phyloP scores from a whole-genome alignment of 805 yeast species.

The Kodamaea neixiangensis region DNA sequence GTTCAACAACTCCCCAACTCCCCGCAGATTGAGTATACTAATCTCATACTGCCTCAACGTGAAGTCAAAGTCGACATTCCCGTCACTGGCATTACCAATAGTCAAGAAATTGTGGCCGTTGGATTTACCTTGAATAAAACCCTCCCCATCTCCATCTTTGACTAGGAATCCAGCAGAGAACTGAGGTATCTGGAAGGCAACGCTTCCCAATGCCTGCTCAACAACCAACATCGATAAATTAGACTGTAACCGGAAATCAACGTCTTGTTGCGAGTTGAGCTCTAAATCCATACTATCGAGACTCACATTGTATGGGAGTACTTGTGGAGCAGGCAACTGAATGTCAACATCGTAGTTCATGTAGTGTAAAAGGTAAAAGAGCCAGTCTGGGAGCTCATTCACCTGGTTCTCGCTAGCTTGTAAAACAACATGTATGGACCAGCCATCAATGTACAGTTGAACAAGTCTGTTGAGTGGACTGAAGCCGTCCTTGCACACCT shows the following conservation, averaged over 20 bases:
- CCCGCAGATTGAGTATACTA: constrained; percentile 12
- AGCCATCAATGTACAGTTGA: constrained; percentile 19
- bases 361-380: constrained; percentile 19
- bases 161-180: constrained; percentile 5
- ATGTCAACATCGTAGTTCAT: constrained; percentile 16
- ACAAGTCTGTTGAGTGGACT: constrained; percentile 24
- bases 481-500: constrained; percentile 22
- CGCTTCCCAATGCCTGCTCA: background rate
- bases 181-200: constrained; percentile 6
- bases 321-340: constrained; percentile 14
- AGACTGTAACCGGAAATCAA: constrained; percentile 7
- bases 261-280: background rate
- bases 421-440: constrained; percentile 18
- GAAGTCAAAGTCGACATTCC: constrained; percentile 10
- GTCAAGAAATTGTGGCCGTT: constrained; percentile 8
- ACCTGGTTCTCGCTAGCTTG: constrained; percentile 19
- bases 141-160: constrained; percentile 5
- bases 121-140: constrained; percentile 14
- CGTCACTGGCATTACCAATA: constrained; percentile 1
- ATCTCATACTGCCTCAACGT: constrained; percentile 13
- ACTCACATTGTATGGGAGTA: background rate
- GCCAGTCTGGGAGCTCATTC: constrained; percentile 27
- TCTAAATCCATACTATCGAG: constrained; percentile 3
- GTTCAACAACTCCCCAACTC: constrained; percentile 19
- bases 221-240: constrained; percentile 7